These are phyloP conservation scores for Fusarium tjaetaba DNA, from an alignment of 2,329 filamentous ascomycete species.

Conservation along the genomic window DNA sequence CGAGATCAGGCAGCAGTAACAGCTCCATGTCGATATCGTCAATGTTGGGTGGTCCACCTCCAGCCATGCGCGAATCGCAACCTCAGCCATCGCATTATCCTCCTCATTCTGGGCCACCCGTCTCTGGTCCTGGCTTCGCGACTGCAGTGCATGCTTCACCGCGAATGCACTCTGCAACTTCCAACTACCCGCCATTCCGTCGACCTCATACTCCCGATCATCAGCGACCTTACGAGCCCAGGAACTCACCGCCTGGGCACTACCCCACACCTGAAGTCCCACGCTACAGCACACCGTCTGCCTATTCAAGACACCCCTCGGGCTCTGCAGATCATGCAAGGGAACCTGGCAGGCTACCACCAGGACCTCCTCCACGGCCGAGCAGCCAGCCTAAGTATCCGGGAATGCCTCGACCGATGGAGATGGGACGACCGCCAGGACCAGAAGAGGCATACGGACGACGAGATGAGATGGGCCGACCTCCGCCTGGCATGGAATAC, in stretches of 20 bases:
- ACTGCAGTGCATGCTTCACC: conserved; percentile 65
- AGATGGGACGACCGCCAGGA: conserved; percentile 55
- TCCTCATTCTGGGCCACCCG: conserved; percentile 53
- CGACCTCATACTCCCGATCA: conserved; percentile 80
- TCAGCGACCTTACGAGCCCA: conserved; percentile 62
- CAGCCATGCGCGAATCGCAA: conserved; percentile 55
- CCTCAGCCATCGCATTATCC: conserved; percentile 54
- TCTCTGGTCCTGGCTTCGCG: conserved; percentile 58
- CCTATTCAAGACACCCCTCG: conserved; percentile 63
- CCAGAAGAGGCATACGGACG: conserved; percentile 58
- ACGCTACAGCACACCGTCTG: conserved; percentile 68
- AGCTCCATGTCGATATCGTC: conserved; percentile 71
- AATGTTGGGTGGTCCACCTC: conserved; percentile 65
- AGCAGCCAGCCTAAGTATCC: conserved; percentile 63
- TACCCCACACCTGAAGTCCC: conserved; percentile 68
- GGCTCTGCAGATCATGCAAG: conserved; percentile 57
- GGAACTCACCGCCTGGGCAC: conserved; percentile 60
- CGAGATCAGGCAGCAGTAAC: conserved; percentile 57
- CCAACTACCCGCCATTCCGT: conserved; percentile 71
- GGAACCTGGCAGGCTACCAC: conserved; percentile 51
- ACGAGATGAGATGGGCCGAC: conserved; percentile 58
- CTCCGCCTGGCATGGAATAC: conserved; percentile 57
- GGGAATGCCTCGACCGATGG: conserved; percentile 57
- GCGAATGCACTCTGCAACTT: conserved; percentile 61
- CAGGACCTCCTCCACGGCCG: conserved; percentile 58